Conservation (phyloP, 108 stramenopile species). For the Chaetoceros tenuissimus region DNA sequence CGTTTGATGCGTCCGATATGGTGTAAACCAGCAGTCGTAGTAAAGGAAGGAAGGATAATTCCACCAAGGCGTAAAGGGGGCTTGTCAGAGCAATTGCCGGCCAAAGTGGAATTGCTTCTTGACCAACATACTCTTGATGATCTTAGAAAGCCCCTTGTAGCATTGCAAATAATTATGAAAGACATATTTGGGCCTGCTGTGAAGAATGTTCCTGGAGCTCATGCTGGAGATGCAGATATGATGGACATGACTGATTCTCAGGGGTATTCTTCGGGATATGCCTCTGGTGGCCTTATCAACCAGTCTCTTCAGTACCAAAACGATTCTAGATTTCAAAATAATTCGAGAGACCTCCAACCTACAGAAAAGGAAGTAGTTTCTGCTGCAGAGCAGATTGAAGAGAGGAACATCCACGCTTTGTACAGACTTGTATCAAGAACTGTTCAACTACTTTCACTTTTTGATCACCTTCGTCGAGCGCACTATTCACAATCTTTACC, state of each 20-base stretch:
- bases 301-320: conserved; percentile 51
- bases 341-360: conserved; percentile 8
- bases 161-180: conserved; percentile 45
- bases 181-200: conserved; percentile 49
- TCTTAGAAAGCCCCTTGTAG: conserved; percentile 37
- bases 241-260: conserved; percentile 46
- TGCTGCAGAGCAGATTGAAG: conserved; percentile 51
- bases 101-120: conserved; percentile 77
- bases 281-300: conserved; percentile 32
- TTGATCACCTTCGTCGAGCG: conserved; percentile 54
- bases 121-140: conserved; percentile 50
- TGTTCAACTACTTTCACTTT: conserved; percentile 60
- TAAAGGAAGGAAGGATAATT: conserved; percentile 61
- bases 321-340: conserved; percentile 13
- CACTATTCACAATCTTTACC: conserved; percentile 54
- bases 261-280: conserved; percentile 14
- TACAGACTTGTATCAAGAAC: conserved; percentile 70
- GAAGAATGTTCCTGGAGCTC: conserved; percentile 42
- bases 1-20: conserved; percentile 81
- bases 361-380: conserved; percentile 35
- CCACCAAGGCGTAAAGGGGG: conserved; percentile 7
- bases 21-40: conserved; percentile 79
- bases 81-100: conserved; percentile 33
- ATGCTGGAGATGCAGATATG: conserved; percentile 9
- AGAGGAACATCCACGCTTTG: conserved; percentile 73